A percentile compares a stretch with the other conserved stretches of the same genome.
Evolutionary conservation across 2,329 filamentous ascomycete species (phyloP).

Genomic region (Pseudophaeomoniella oleicola): DNA sequence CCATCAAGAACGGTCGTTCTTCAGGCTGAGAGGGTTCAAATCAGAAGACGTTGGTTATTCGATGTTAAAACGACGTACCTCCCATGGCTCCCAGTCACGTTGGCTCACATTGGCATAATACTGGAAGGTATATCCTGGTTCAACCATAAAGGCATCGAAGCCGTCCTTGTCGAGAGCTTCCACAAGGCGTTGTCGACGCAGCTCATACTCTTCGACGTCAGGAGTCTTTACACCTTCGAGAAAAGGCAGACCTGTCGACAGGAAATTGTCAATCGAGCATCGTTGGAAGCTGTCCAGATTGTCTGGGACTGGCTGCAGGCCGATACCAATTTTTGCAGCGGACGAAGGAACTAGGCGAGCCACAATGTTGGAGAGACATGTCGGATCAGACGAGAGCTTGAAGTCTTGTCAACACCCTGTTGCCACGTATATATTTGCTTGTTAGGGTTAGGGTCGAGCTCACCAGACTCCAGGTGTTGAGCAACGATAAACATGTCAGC

Average conservation of each 20-base stretch:
- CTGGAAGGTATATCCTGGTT: constrained; percentile 51
- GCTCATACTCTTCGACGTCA: constrained; percentile 35
- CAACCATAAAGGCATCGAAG: constrained; percentile 45
- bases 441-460: too few relatives aligned
- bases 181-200: constrained; percentile 42
- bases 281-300: constrained; percentile 17
- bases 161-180: constrained; percentile 35
- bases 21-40: constrained; percentile 29
- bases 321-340: too few relatives aligned
- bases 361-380: too few relatives aligned
- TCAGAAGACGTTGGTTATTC: constrained; percentile 12
- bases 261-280: constrained; percentile 40
- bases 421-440: too few relatives aligned
- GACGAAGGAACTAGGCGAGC: too few relatives aligned
- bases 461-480: too few relatives aligned
- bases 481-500: too few relatives aligned
- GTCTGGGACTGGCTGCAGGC: not conserved
- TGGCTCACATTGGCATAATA: constrained; percentile 51
- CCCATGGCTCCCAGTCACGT: constrained; percentile 49
- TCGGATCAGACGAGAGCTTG: too few relatives aligned
- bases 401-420: too few relatives aligned
- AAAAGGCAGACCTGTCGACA: constrained; percentile 33
- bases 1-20: constrained; percentile 48
- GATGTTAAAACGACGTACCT: constrained; percentile 3
- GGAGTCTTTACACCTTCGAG: constrained; percentile 35